These are phyloP conservation scores for Xylariaceae sp. DNA, from an alignment of 2,329 filamentous ascomycete genomes.

Conservation along the genomic window DNA sequence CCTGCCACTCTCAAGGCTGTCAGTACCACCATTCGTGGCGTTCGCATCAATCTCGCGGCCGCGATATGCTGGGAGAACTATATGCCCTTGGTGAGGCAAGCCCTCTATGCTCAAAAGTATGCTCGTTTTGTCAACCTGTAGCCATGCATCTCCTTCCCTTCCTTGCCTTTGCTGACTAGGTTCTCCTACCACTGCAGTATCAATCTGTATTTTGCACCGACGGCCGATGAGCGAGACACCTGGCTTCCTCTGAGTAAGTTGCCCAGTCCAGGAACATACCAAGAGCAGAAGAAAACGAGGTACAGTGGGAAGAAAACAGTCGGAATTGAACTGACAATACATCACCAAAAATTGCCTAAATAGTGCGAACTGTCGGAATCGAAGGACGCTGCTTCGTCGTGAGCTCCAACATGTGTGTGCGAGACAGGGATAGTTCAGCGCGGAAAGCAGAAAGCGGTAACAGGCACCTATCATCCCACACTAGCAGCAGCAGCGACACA, in stretches of 20 bases:
- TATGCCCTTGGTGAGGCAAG: constrained; percentile 82
- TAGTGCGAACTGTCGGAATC: constrained; percentile 67
- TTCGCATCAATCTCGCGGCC: constrained; percentile 72
- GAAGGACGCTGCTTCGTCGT: constrained; percentile 85
- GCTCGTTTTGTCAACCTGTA: neutral
- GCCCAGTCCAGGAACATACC: no score
- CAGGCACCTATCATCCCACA: constrained; percentile 30
- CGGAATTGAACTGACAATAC: neutral
- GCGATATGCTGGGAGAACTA: constrained; percentile 98
- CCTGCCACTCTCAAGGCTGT: constrained; percentile 74
- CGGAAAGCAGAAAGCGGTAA: constrained; percentile 31
- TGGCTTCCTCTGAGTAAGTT: constrained; percentile 53
- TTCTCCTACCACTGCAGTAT: constrained; percentile 48
- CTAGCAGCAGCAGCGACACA: neutral
- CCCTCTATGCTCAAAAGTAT: constrained; percentile 74
- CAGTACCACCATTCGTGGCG: constrained; percentile 70
- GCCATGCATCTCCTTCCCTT: neutral
- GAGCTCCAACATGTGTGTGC: constrained; percentile 77
- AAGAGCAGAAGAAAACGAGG: no score
- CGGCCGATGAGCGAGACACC: constrained; percentile 75
- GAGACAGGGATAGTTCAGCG: no score
- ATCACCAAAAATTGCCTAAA: neutral
- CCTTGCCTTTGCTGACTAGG: no score
- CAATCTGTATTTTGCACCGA: constrained; percentile 86
- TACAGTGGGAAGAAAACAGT: no score